A percentile compares a stretch with the other conserved stretches of the same genome.
phyloP scores from a whole-genome alignment of 2,329 filamentous ascomycete genomes.

The Camptophora hylomeconis region DNA sequence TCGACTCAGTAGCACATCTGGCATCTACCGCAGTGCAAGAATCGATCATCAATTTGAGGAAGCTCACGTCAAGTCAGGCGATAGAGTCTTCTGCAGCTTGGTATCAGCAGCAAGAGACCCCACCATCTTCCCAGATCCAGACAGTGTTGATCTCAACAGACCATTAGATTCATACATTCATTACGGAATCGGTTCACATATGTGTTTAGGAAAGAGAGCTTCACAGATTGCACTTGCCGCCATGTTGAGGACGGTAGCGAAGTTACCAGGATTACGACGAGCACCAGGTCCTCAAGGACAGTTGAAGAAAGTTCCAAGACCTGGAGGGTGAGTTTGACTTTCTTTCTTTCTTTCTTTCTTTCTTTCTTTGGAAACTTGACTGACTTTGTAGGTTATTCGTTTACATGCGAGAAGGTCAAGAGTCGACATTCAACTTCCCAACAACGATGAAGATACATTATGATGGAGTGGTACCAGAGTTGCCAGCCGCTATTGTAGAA shows the following conservation, averaged over 20 bases:
- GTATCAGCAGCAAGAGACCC: conserved; percentile 45
- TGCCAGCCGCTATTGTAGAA: conserved; percentile 4
- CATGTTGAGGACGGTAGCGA: conserved; percentile 55
- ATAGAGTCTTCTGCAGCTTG: conserved; percentile 52
- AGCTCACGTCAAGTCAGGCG: conserved; percentile 41
- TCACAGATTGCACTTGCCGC: conserved; percentile 51
- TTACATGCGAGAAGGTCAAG: conserved; percentile 57
- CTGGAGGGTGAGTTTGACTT: neutral
- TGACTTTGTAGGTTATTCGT: conserved; percentile 41
- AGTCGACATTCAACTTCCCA: conserved; percentile 40
- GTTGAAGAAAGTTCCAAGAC: conserved; percentile 45
- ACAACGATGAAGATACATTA: conserved; percentile 33
- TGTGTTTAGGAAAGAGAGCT: conserved; percentile 48
- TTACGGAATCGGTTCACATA: conserved; percentile 50
- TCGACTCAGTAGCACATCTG: conserved; percentile 51
- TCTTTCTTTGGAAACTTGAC: conserved; percentile 33
- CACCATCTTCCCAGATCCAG: conserved; percentile 47
- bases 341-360: neutral
- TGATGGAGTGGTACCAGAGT: conserved; percentile 23
- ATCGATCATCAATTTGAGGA: conserved; percentile 32
- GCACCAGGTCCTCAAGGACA: conserved; percentile 52
- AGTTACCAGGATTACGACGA: conserved; percentile 46
- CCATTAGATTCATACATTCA: conserved; percentile 52
- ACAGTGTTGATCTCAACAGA: conserved; percentile 48
- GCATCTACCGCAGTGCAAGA: conserved; percentile 45